Evolutionary conservation across 2,329 filamentous ascomycete genomes (phyloP).

Genomic region (Epichloe glyceriae): DNA sequence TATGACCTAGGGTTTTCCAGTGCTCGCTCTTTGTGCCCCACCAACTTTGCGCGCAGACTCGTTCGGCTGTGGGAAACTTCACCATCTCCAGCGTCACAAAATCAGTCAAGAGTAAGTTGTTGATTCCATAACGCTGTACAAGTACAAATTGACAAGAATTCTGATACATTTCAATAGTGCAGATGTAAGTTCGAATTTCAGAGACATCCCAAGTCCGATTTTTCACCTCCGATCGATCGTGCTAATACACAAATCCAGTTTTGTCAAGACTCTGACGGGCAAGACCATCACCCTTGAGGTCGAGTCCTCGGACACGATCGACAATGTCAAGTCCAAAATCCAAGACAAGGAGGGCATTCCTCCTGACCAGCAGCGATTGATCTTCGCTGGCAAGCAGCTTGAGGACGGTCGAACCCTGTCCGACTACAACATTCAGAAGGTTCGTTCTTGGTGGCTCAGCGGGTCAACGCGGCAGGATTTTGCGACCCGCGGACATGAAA

Average conservation of each 20-base stretch:
- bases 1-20: constrained; percentile 25
- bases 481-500: neutral
- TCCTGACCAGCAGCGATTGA: constrained; percentile 95
- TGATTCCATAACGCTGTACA: neutral
- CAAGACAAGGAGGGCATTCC: constrained; percentile 98
- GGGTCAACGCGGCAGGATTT: neutral
- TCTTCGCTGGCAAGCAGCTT: constrained; percentile 98
- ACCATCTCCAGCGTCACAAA: constrained; percentile 34
- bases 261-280: constrained; percentile 99
- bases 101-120: constrained; percentile 47
- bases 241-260: constrained; percentile 45
- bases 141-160: constrained; percentile 10
- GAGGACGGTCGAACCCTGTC: constrained; percentile 94
- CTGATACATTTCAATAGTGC: constrained; percentile 54
- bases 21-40: constrained; percentile 24
- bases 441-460: constrained; percentile 29
- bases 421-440: constrained; percentile 99
- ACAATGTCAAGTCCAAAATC: constrained; percentile 99
- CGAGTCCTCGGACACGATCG: constrained; percentile 97
- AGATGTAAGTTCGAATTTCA: constrained; percentile 57
- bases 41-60: constrained; percentile 30
- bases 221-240: constrained; percentile 7
- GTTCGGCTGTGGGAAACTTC: constrained; percentile 20
- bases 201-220: constrained; percentile 4
- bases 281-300: constrained; percentile 99